phyloP scores from a whole-genome alignment of 2,329 filamentous ascomycete genomes.

The Neofusicoccum sp. region DNA sequence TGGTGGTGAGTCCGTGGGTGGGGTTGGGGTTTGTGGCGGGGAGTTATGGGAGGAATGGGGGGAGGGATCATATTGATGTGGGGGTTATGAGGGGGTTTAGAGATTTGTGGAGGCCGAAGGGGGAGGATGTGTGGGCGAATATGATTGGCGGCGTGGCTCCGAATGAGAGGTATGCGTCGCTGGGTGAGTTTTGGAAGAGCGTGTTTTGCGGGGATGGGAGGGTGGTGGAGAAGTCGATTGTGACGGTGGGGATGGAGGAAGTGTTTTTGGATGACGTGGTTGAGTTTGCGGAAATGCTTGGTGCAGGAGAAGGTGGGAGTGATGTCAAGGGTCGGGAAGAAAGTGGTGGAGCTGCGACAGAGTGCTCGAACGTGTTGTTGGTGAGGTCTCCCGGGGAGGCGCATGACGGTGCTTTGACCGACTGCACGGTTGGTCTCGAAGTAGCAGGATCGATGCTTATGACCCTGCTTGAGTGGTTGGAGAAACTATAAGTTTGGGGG shows the following conservation, averaged over 20 bases:
- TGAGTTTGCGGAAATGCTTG: neutral
- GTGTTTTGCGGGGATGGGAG: neutral
- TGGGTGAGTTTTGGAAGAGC: neutral
- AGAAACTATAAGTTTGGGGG: neutral
- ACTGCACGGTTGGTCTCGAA: neutral
- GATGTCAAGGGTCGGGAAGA: neutral
- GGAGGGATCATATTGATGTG: neutral
- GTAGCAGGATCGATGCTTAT: neutral
- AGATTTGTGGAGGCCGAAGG: neutral
- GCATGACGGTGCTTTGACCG: neutral
- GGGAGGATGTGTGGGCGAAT: neutral
- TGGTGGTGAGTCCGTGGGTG: neutral
- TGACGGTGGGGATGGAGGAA: neutral
- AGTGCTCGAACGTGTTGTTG: neutral
- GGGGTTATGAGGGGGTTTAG: neutral
- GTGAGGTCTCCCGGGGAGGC: neutral
- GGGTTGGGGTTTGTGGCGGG: neutral
- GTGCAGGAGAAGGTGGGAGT: neutral
- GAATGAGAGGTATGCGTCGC: neutral
- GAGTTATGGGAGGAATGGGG: neutral
- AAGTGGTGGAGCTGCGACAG: neutral
- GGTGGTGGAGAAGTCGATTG: neutral
- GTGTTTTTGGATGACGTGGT: neutral
- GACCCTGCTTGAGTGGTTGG: neutral
- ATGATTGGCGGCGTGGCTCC: neutral